A percentile compares a stretch with the other conserved stretches of the same genome.
phyloP scores from a whole-genome alignment of 805 yeast genomes.

The Millerozyma miso region DNA sequence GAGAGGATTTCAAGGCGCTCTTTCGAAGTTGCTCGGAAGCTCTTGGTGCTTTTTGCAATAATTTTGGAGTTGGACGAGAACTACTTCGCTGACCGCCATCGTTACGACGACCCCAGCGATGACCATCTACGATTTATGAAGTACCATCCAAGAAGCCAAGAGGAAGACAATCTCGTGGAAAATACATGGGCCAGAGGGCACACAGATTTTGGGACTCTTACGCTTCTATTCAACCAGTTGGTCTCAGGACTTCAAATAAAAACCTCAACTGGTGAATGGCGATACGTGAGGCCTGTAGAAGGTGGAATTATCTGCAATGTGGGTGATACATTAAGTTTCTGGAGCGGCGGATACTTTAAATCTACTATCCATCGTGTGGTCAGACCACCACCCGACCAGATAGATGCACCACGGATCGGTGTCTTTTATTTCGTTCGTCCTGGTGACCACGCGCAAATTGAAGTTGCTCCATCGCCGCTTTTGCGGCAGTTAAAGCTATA shows the following conservation, averaged over 20 bases:
- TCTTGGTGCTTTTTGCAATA: slow-evolving; percentile 28
- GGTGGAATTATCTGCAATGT: slow-evolving; percentile 31
- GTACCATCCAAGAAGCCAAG: slow-evolving; percentile 23
- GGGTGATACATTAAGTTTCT: slow-evolving; percentile 32
- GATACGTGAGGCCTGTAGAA: slow-evolving; percentile 29
- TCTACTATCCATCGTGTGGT: slow-evolving; percentile 32
- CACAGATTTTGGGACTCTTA: slow-evolving; percentile 34
- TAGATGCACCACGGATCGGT: slow-evolving; percentile 27
- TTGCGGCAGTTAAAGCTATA: slow-evolving; percentile 27
- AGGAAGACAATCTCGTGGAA: slow-evolving; percentile 27
- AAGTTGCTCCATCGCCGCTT: slow-evolving; percentile 29
- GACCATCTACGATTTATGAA: slow-evolving; percentile 32
- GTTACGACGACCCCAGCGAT: slow-evolving; percentile 30
- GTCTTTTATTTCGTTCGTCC: slow-evolving; percentile 34
- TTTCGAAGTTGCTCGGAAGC: slow-evolving; percentile 19
- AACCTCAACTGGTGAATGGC: slow-evolving; percentile 26
- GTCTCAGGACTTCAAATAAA: slow-evolving; percentile 34
- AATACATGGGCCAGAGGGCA: slow-evolving; percentile 32
- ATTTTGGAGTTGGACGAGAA: slow-evolving; percentile 30
- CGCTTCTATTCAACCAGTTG: slow-evolving; percentile 30
- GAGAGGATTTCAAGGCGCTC: slow-evolving; percentile 18
- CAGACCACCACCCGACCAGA: slow-evolving; percentile 32
- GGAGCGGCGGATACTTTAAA: slow-evolving; percentile 34
- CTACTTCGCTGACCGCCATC: slow-evolving; percentile 27
- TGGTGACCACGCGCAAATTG: slow-evolving; percentile 23